Base-by-base conservation (phyloP, 2,329 filamentous ascomycete genomes). In the Cadophora gregata region DNA sequence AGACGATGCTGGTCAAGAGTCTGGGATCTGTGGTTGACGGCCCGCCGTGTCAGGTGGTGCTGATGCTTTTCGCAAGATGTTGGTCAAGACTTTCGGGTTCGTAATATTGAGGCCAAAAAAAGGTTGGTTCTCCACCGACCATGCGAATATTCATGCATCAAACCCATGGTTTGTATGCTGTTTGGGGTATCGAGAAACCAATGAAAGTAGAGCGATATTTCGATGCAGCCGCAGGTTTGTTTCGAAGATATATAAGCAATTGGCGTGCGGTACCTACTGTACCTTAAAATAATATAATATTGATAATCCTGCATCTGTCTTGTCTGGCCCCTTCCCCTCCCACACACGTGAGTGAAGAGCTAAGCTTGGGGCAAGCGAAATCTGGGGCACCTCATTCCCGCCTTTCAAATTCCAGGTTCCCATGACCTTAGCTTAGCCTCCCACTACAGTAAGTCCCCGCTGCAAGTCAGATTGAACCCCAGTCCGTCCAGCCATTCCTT, bases 161-260 rank as follows among this genome's bases (percentile, higher is more conserved):
- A 61, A 31, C 8, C 62, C 59, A 66, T 66, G 42, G 51, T 29
- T 29, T 58, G 47, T 48, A 55, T 63, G 55, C 55, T 64, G 62
- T 67, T 61, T 55, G 55, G 33, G 64, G 48, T 27, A 12, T 8
- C 27, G 9, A 36, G 12, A 51, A n/a, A 55, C 21, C 19, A 45
- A n/a, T n/a, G n/a, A 29, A 53, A 38, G 3, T 31, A 16, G 55
- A 36, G n/a, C 38, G 6, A 45, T 8, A n/a, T n/a, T n/a, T 47
- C 33, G 25, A 38, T 55, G 60, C 64, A 45, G 59, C 51, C 63
- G n/a, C 21, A 29, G 53, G 31, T 59, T 53, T 51, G 19, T 16
- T 55, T 53, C 29, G 42, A 42, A 21, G 53, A 63, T 62, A 63
- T 42, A 31, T 25, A 55, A 63, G 55, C 36, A 55, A 29, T 59